These are phyloP conservation scores for Moricandia moricandioides DNA, from an alignment of 345 rosid species.

Conservation along the genomic window DNA sequence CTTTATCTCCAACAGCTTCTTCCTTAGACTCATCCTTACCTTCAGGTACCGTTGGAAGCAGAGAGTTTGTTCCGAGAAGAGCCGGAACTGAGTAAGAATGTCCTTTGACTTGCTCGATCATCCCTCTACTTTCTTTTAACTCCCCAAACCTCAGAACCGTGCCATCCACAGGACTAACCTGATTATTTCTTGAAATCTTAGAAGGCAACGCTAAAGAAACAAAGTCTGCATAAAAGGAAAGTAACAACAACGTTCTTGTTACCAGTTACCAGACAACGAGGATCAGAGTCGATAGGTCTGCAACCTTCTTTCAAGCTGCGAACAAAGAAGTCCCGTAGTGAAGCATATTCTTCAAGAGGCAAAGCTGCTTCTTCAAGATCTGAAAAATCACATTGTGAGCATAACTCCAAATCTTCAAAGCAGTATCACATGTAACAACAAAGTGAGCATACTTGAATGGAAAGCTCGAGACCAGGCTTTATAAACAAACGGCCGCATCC, in stretches of 20 bases:
- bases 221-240: conserved; percentile 25
- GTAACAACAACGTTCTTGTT: conserved; percentile 46
- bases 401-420: background rate
- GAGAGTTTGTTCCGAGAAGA: conserved; percentile 77
- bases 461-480: conserved; percentile 95
- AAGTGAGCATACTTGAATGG: conserved; percentile 66
- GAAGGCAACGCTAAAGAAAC: conserved; percentile 8
- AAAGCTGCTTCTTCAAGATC: conserved; percentile 84
- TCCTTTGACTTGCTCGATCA: conserved; percentile 98
- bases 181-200: conserved; percentile 15
- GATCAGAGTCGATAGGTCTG: conserved; percentile 82
- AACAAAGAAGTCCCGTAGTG: conserved; percentile 80
- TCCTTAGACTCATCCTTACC: conserved; percentile 42
- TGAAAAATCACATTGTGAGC: conserved; percentile 31
- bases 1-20: conserved; percentile 40
- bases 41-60: conserved; percentile 62
- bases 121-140: conserved; percentile 71
- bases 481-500: conserved; percentile 80
- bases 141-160: conserved; percentile 78
- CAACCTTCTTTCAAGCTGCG: conserved; percentile 84
- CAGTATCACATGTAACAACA: background rate
- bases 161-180: conserved; percentile 98
- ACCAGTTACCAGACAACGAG: conserved; percentile 95
- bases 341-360: conserved; percentile 80
- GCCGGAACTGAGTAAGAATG: conserved; percentile 77